phyloP scores from a whole-genome alignment of 2,329 filamentous ascomycete species.

The Diplocarpon rosae region DNA sequence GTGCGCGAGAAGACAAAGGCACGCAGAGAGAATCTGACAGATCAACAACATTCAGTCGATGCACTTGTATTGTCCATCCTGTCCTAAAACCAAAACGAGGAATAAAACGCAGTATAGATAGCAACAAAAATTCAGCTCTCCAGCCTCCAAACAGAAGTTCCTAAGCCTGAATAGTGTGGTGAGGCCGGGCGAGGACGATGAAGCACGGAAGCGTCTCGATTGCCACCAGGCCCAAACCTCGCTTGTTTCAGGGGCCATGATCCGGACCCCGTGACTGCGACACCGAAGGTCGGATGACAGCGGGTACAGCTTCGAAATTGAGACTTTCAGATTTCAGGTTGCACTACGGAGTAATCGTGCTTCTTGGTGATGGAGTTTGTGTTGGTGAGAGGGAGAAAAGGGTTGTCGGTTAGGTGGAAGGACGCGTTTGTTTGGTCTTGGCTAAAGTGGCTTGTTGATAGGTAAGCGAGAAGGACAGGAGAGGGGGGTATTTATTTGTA shows the following conservation, averaged over 20 bases:
- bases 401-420: too few species aligned
- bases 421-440: too few species aligned
- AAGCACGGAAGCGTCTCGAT: conserved; percentile 19
- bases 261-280: conserved; percentile 9
- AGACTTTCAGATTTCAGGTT: neutral
- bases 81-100: neutral
- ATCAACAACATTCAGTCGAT: neutral
- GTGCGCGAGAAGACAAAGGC: conserved; percentile 1
- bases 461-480: too few species aligned
- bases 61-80: neutral
- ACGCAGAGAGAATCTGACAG: neutral
- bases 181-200: conserved; percentile 14
- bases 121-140: neutral
- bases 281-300: neutral
- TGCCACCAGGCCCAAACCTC: conserved; percentile 15
- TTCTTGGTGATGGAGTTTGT: neutral
- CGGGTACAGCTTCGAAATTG: neutral
- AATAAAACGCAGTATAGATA: neutral
- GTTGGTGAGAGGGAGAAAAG: too few species aligned
- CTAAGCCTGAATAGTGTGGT: conserved; percentile 6
- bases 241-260: conserved; percentile 14
- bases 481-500: too few species aligned
- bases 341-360: neutral
- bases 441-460: too few species aligned
- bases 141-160: neutral